Base-by-base conservation (phyloP, 176 grass and related monocot species). In the Raddia guianensis region DNA sequence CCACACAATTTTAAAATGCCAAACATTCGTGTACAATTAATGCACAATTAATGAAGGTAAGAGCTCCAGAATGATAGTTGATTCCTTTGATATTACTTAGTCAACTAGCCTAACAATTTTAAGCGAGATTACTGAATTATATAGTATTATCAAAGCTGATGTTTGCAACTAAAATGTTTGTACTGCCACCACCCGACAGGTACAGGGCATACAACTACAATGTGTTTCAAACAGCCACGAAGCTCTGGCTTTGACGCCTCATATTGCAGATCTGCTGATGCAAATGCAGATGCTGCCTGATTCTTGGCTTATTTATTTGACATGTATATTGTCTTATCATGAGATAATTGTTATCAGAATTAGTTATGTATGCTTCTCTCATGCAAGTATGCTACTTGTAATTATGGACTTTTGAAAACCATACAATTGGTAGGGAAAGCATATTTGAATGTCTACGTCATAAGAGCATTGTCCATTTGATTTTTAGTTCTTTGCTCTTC, bases 141-240 rank as follows among this genome's bases (percentile, higher is more conserved):
- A 18, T 78, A 37, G 60, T 65, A 63, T 14, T 11, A 78, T 16
- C 1, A 21, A 51, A 78, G 45, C 20, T 65, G 60, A 65, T 65
- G 46, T 66, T 51, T 37, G 50, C 59, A 64, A 64, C 47, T 33
- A 49, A 77, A 40, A 77, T 77, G 57, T 77, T 78, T 77, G 44
- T 52, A 49, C 33, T 77, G 44, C 21, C 58, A 77, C 37, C 40
- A 45, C 32, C 18, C 18, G 32, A 66, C 15, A 66, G 60, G 60
- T 65, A 51, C 21, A 0, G 7, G 8, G 27, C 8, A 35, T 66
- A 44, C 44, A 7, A 7, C 8, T 40, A 33, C 12, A 37, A 54
- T 54, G 50, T 14, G 14, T 63, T 63, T 78, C 13, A 78, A 65
- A 14, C 60, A 40, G 32, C 61, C 14, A 35, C 13, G 61, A 66